phyloP scores from a whole-genome alignment of 2,329 filamentous ascomycete species.

The Trichothecium sympodiale region DNA sequence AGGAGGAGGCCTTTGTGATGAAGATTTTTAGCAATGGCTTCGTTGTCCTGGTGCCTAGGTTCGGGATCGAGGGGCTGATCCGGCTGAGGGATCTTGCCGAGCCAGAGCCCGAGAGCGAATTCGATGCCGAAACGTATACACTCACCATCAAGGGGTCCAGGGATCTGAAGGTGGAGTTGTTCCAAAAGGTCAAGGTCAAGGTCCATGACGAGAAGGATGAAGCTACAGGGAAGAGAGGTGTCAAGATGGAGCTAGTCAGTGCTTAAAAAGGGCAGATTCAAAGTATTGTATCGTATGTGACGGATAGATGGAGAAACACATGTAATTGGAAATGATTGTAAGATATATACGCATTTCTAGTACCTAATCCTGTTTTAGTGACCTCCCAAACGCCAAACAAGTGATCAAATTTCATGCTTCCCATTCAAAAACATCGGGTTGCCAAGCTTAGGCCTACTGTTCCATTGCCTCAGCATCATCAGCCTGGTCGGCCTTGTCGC shows the following conservation, averaged over 20 bases:
- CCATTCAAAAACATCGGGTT: too few relatives aligned
- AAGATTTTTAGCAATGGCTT: conserved; percentile 96
- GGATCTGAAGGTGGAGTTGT: conserved; percentile 61
- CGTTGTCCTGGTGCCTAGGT: conserved; percentile 89
- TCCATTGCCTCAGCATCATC: conserved; percentile 37
- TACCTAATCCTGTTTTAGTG: too few relatives aligned
- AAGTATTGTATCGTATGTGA: too few relatives aligned
- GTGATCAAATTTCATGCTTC: too few relatives aligned
- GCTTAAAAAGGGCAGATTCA: conserved; percentile 12
- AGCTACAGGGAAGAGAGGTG: conserved; percentile 87
- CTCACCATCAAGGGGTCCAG: conserved; percentile 50
- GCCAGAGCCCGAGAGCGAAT: conserved; percentile 67
- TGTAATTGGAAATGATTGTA: too few relatives aligned
- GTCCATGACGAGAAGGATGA: conserved; percentile 92
- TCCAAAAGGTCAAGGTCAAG: conserved; percentile 81
- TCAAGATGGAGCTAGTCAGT: conserved; percentile 59
- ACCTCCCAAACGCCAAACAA: too few relatives aligned
- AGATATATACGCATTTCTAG: too few relatives aligned
- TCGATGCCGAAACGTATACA: conserved; percentile 77
- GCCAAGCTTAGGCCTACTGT: too few relatives aligned
- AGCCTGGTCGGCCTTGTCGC: conserved; percentile 36
- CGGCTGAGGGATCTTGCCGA: conserved; percentile 72
- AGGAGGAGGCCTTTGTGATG: conserved; percentile 94
- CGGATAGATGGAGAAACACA: too few relatives aligned
- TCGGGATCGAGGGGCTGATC: conserved; percentile 90